Base-by-base conservation (phyloP, 805 yeast genomes). In the Blastobotrys americana region DNA sequence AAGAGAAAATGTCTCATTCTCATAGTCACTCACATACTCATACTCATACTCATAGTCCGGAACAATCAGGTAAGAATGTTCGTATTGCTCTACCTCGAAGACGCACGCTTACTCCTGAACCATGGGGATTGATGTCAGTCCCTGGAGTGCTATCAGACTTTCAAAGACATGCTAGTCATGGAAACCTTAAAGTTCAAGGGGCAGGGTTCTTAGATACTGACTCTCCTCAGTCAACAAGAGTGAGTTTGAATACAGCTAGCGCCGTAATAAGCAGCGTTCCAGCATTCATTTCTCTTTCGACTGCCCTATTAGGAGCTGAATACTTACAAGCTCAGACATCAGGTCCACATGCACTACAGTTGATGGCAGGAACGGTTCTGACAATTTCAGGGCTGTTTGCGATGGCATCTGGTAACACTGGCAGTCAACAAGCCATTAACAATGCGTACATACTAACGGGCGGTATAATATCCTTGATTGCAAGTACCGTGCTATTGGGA, bases 91-190 rank as follows among this genome's bases (percentile, higher is more conserved):
- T 25, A 25, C 31, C 31, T 8, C 8, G 65, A 19, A 53, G 63
- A 3, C 44, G 55, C 15, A 58, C 58, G 13, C 38, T 50, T 3
- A 46, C 54, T 3, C 54, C 59, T 9, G 63, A 59, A 36, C 55
- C 54, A 13, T 63, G 68, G 68, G 68, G 68, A 13, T 49, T 63
- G 27, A 61, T 49, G 44, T 56, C 64, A 6, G 68, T 63, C 4
- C 66, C 68, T 1, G 54, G 58, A 5, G 54, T 63, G 53, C 55
- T 63, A 31, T 55, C 56, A 8, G 67, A 63, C 46, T 63, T 63
- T 50, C 61, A 59, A 44, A 40, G 66, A 15, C 66, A 63, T 48
- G 59, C 67, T 1, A 58, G 64, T 22, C 64, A 16, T 31, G 17
- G 18, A 25, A 28, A 5, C 37, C n/a, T 9, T 20, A 21, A 16